phyloP scores from a whole-genome alignment of 257 asterid species.

The Przewalskia tangutica region DNA sequence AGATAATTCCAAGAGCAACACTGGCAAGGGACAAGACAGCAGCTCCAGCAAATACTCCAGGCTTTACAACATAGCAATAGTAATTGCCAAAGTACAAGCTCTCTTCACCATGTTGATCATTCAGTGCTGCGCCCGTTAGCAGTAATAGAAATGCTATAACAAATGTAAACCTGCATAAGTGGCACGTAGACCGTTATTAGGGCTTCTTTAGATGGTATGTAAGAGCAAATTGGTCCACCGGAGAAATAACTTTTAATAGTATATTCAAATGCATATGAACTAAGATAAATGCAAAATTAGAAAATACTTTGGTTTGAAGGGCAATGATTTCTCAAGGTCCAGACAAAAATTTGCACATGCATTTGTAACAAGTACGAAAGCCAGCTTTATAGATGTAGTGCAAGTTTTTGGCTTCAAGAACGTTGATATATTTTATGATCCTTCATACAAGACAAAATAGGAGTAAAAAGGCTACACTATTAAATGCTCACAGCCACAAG shows the following conservation, averaged over 20 bases:
- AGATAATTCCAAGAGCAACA: conserved; percentile 55
- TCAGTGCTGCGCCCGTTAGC: conserved; percentile 89
- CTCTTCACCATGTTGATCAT: conserved; percentile 76
- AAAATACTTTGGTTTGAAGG: neutral
- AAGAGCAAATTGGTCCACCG: too few species aligned
- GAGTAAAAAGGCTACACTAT: neutral
- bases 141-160: conserved; percentile 73
- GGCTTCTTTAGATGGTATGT: neutral
- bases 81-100: conserved; percentile 53
- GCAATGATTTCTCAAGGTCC: neutral
- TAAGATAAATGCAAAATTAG: neutral
- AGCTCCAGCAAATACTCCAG: conserved; percentile 90
- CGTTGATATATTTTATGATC: neutral
- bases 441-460: neutral
- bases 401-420: neutral
- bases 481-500: neutral
- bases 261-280: neutral
- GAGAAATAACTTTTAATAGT: neutral
- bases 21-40: conserved; percentile 61
- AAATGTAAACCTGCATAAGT: conserved; percentile 67
- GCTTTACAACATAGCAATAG: conserved; percentile 70
- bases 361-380: neutral
- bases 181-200: neutral
- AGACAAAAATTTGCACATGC: neutral
- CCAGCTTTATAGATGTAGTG: neutral